Base-by-base conservation (phyloP, 202 grass and related monocot species). In the Panicum hallii region DNA sequence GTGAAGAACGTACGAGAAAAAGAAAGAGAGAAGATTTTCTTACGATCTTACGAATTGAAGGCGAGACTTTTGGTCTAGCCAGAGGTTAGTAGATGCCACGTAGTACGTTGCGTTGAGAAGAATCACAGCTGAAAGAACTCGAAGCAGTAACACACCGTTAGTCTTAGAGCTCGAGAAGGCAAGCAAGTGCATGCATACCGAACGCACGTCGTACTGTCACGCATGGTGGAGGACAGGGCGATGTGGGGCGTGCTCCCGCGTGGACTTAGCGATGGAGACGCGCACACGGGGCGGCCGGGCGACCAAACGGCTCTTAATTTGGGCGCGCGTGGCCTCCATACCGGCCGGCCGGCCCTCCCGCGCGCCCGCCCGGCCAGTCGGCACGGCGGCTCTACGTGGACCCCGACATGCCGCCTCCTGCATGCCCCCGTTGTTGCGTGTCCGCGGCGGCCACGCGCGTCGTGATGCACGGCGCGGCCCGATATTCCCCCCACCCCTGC, bases 201-300 rank as follows among this genome's bases (percentile, higher is more conserved):
- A 60, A 7, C 38, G 84, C 80, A 84, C 67, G 86, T 74, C 81
- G 28, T 72, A 65, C 1, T 57, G 83, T 71, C 77, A 76, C 36
- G 45, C 87, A 42, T 64, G 64, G 26, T 41, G 26, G 78, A 66
- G 32, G 67, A 83, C 88, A 87, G 15, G 50, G 67, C 79, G 84
- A 83, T 74, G 88, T 90, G 88, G 20, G 23, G 70, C 81, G 23
- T 16, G 64, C 22, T 44, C n/a, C 20, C 57, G 12, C 41, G 53
- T 11, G 8, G 12, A 30, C 61, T 42, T 22, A 1, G 36, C 43
- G 70, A 58, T 64, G 19, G 56, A 47, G 88, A 83, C 56, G 20
- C n/a, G 52, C 41, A 20, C 12, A 6, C 44, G 11, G 3, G 22
- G 5, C 60, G 72, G 16, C 36, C 74, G 76, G 3, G 17, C 60